A percentile compares a stretch with the other conserved stretches of the same genome.
phyloP scores from a whole-genome alignment of 2,329 filamentous ascomycete species.

The Helotiales sp. region DNA sequence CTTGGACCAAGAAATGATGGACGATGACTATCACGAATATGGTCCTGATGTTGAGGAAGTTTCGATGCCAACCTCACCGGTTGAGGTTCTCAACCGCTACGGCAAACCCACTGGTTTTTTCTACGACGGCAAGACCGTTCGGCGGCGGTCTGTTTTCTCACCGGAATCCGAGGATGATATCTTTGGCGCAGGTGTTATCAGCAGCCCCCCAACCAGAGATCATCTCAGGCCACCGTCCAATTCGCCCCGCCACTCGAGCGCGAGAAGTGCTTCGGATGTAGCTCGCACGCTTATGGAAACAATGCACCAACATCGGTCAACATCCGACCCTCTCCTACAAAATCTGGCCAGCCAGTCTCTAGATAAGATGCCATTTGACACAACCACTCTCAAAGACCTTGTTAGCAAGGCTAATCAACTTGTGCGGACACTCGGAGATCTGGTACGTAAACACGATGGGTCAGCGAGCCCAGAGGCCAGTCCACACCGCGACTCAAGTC shows the following conservation, averaged over 20 bases:
- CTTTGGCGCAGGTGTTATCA: slow-evolving; percentile 45
- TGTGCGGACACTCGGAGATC: slow-evolving; percentile 58
- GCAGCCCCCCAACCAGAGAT: slow-evolving; percentile 37
- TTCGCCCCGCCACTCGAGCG: slow-evolving; percentile 27
- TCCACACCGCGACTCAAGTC: slow-evolving; percentile 56
- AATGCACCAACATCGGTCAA: slow-evolving; percentile 56
- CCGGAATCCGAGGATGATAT: slow-evolving; percentile 66
- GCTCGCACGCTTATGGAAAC: slow-evolving; percentile 61
- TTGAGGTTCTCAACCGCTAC: slow-evolving; percentile 36
- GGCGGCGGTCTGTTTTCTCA: slow-evolving; percentile 62
- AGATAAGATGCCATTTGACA: slow-evolving; percentile 63
- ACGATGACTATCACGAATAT: slow-evolving; percentile 42
- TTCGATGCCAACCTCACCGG: slow-evolving; percentile 49
- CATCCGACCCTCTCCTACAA: slow-evolving; percentile 39
- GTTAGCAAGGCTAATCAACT: slow-evolving; percentile 63
- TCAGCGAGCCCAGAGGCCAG: slow-evolving; percentile 55
- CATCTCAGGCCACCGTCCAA: slow-evolving; percentile 27
- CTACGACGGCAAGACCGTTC: slow-evolving; percentile 51
- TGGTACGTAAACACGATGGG: slow-evolving; percentile 58
- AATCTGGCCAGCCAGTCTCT: slow-evolving; percentile 36
- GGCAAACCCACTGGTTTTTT: slow-evolving; percentile 34
- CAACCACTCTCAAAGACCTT: slow-evolving; percentile 65
- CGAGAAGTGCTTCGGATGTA: slow-evolving; percentile 48
- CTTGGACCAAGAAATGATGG: slow-evolving; percentile 45
- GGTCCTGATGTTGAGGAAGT: slow-evolving; percentile 43